phyloP scores from a whole-genome alignment of 257 asterid genomes.

The Solanum corneliomulleri region DNA sequence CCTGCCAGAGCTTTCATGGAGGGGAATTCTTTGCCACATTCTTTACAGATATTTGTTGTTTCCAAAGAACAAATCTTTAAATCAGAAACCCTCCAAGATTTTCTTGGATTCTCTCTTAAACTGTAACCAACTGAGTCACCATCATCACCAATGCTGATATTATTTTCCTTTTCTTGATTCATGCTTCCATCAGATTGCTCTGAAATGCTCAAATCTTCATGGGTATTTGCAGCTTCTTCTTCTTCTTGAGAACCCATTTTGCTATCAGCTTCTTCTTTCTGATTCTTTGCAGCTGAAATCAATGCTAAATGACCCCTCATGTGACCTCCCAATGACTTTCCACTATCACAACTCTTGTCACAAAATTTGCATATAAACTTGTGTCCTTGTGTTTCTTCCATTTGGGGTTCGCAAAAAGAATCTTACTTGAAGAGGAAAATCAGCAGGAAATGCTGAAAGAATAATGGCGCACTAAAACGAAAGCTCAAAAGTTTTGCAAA shows the following conservation, averaged over 20 bases:
- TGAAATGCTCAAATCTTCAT: constrained; percentile 3
- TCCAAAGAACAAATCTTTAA: constrained; percentile 6
- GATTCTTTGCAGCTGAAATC: constrained; percentile 53
- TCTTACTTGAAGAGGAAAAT: constrained; percentile 10
- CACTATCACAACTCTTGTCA: constrained; percentile 50
- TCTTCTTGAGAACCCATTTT: constrained; percentile 9
- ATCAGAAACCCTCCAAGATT: constrained; percentile 59
- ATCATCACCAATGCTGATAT: constrained; percentile 15
- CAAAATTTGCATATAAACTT: constrained; percentile 59
- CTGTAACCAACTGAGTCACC: constrained; percentile 31
- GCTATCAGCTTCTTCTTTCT: constrained; percentile 9
- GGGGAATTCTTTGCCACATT: constrained; percentile 53
- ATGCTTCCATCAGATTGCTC: constrained; percentile 13
- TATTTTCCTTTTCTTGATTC: constrained; percentile 19
- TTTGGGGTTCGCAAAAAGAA: constrained; percentile 6
- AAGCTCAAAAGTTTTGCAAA: background rate
- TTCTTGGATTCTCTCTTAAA: constrained; percentile 63
- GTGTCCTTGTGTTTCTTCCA: constrained; percentile 35
- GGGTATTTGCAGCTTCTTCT: background rate
- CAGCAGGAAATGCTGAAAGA: constrained; percentile 5
- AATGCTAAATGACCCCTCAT: constrained; percentile 64
- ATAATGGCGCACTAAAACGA: background rate
- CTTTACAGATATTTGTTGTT: constrained; percentile 25
- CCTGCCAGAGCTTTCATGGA: constrained; percentile 69
- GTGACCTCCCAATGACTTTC: constrained; percentile 91